Percentiles rank a stretch among this genome's conserved stretches.
phyloP scores from a whole-genome alignment of 495 filamentous ascomycete species.

The Chaetomidium leptoderma region DNA sequence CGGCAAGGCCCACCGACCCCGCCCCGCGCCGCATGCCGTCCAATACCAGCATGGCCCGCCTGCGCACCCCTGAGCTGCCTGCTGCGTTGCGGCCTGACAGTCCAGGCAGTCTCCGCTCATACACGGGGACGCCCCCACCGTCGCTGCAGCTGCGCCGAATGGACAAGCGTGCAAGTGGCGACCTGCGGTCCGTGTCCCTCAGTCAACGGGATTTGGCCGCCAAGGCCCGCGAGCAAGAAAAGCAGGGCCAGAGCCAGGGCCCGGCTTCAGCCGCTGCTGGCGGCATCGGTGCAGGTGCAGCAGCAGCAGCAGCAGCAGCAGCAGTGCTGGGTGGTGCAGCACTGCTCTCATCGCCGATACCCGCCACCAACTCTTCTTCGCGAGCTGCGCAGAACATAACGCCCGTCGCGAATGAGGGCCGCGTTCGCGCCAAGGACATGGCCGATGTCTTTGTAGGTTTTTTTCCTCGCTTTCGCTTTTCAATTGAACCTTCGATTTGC shows the following conservation, averaged over 20 bases:
- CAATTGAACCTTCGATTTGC: slow-evolving; percentile 12
- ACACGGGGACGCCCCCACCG: slow-evolving; percentile 56
- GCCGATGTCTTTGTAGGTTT: slow-evolving; percentile 87
- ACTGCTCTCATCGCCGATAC: slow-evolving; percentile 11
- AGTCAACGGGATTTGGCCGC: slow-evolving; percentile 46
- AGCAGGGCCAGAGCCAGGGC: slow-evolving; percentile 4
- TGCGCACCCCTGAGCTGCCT: slow-evolving; percentile 55
- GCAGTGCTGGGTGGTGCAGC: slow-evolving; percentile 25
- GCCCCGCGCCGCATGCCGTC: slow-evolving; percentile 38
- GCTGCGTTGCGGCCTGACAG: slow-evolving; percentile 52
- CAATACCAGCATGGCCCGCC: slow-evolving; percentile 49
- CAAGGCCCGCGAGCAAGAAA: slow-evolving; percentile 22
- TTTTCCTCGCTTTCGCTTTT: slow-evolving; percentile 15
- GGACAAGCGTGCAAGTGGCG: slow-evolving; percentile 70
- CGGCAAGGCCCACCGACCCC: slow-evolving; percentile 34
- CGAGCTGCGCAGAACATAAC: slow-evolving; percentile 64
- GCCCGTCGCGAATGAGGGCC: slow-evolving; percentile 75
- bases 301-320: slow-evolving; percentile 25
- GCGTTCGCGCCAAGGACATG: slow-evolving; percentile 77
- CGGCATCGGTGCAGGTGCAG: neutral
- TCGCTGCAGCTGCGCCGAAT: slow-evolving; percentile 54
- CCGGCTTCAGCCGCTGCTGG: slow-evolving; percentile 25
- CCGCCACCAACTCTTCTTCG: slow-evolving; percentile 10
- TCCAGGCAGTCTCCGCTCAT: slow-evolving; percentile 50
- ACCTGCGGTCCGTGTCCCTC: slow-evolving; percentile 69